A percentile compares a stretch with the other conserved stretches of the same genome.
Evolutionary conservation across 208 protist genomes (phyloP).

Genomic region (Borovskyia barvae): DNA sequence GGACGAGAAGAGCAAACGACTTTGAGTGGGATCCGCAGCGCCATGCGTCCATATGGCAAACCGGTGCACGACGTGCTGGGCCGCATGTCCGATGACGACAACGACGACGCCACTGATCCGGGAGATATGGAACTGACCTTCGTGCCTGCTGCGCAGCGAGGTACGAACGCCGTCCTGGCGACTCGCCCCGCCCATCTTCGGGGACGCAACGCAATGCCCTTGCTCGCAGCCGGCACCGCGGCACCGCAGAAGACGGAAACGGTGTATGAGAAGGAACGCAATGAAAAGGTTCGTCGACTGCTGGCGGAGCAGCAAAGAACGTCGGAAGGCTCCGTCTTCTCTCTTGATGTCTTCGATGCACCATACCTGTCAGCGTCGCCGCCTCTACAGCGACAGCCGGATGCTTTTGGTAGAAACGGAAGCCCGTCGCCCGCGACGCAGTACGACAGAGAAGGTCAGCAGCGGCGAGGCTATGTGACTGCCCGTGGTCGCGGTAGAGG

Average conservation of each 20-base stretch:
- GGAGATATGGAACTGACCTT: conserved; percentile 20
- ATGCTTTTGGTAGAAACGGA: not conserved
- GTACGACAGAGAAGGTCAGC: not conserved
- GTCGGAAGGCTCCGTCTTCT: not conserved
- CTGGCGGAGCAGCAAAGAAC: conserved; percentile 18
- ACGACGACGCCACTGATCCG: conserved; percentile 7
- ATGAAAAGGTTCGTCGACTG: conserved; percentile 39
- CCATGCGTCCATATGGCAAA: no score
- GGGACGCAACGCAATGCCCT: not conserved
- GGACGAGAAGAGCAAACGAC: not conserved
- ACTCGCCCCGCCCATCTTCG: not conserved
- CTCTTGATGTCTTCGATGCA: conserved; percentile 5
- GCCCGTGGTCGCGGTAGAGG: not conserved
- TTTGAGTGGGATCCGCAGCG: not conserved
- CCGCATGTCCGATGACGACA: conserved; percentile 22
- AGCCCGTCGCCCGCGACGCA: not conserved
- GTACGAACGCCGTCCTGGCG: not conserved
- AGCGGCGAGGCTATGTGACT: not conserved
- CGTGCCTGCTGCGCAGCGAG: conserved; percentile 15
- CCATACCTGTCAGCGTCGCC: no score
- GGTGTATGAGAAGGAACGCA: conserved; percentile 66
- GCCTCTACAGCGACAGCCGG: not conserved
- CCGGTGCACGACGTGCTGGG: conserved; percentile 11
- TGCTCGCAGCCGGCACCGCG: not conserved
- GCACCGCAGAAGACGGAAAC: conserved; percentile 25